Evolutionary conservation across 2,329 filamentous ascomycete genomes (phyloP), one percentile per base, ranked within the genome.

Genomic region (Blumeria hordei): DNA sequence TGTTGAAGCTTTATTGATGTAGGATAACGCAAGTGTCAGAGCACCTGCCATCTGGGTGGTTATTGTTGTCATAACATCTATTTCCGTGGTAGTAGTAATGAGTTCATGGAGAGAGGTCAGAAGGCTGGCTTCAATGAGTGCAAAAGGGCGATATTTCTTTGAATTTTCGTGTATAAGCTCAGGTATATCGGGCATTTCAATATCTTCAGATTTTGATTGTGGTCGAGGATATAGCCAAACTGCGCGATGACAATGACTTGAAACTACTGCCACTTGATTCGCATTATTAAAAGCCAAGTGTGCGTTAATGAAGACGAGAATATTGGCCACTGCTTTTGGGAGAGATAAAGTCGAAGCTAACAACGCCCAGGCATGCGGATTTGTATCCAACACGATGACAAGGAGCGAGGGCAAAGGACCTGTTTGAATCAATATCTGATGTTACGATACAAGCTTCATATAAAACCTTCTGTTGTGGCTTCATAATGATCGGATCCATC

Each of bases 291-390:
- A 88, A 60, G 92, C 88, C 35, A 98, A 76, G 66, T 98, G 93
- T 55, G 90, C 87, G 68, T 98, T 96, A 70, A 95, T 81, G 70
- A 95, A 96, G 71, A 98, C 83, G 64, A 96, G 81, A 59, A 96
- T 77, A 69, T 90, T 83, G 58, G 90, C 86, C 57, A 98, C 74
- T 58, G 87, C 87, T 64, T 83, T 82, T 53, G 85, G 85, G 58
- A 98, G 77, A 33, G 90, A 80, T 7, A 96, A 79, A 35, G 77
- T 77, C 56, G 78, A 70, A 58, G 81, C 74, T 47, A 96, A 77
- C 57, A 85, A 74, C 6, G 85, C 80, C 92, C 92, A 94, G 62
- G 92, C 88, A 62, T 88, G 84, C 2, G 92, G 92, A 67, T 98
- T 98, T 32, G 90, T 95, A 71, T 98, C 92, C 70, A 98, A 77